These are phyloP conservation scores for Nitzschia sp. DNA, from an alignment of 108 stramenopile species.

Conservation along the genomic window DNA sequence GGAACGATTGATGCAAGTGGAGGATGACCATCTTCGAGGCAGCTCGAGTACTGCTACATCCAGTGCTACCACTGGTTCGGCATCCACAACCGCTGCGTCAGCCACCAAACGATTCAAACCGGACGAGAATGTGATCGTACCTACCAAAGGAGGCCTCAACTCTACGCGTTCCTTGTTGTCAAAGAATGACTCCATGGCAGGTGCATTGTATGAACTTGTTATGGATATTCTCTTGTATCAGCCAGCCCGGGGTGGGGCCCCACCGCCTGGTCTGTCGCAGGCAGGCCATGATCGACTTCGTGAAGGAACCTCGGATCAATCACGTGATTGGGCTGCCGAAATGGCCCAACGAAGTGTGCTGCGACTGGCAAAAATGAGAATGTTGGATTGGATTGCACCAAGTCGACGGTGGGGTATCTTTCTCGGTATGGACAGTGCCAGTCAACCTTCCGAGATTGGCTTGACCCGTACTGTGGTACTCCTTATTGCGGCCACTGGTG, in stretches of 20 bases:
- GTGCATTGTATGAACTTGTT: slow-evolving; percentile 63
- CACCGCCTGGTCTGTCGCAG: slow-evolving; percentile 66
- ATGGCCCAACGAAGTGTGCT: slow-evolving; percentile 48
- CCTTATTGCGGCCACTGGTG: slow-evolving; percentile 60
- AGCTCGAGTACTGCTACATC: background rate
- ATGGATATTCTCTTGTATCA: slow-evolving; percentile 61
- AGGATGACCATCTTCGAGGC: background rate
- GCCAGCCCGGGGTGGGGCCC: slow-evolving; percentile 38
- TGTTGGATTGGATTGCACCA: slow-evolving; percentile 72
- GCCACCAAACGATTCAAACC: background rate
- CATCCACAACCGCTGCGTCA: background rate
- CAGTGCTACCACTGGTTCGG: background rate
- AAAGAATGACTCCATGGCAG: slow-evolving; percentile 28
- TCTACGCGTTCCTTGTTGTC: background rate
- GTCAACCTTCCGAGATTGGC: slow-evolving; percentile 13
- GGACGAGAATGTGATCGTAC: background rate
- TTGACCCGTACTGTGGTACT: slow-evolving; percentile 61
- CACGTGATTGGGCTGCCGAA: slow-evolving; percentile 50
- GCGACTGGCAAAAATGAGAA: slow-evolving; percentile 40
- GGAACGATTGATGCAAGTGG: slow-evolving; percentile 40
- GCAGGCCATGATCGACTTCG: slow-evolving; percentile 52
- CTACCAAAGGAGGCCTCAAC: background rate
- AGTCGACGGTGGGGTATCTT: slow-evolving; percentile 59
- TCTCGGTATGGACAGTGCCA: slow-evolving; percentile 14
- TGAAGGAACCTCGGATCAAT: slow-evolving; percentile 35